Evolutionary conservation across 805 yeast genomes (phyloP).

Genomic region (Metschnikowia lochheadii): DNA sequence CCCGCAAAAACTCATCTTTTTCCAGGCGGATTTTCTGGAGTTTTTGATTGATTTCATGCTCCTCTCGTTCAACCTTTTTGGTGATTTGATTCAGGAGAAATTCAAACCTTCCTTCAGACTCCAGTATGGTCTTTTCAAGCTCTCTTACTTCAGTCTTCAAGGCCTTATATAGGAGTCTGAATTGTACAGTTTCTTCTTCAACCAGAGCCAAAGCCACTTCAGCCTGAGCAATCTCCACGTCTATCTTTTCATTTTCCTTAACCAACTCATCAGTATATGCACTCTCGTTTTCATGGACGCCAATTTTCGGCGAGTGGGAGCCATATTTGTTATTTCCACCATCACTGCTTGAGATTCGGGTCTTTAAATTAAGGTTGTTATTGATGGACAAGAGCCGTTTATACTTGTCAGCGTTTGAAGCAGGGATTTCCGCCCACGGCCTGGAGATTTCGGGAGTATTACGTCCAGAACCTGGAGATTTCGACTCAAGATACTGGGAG

Average conservation of each 20-base stretch:
- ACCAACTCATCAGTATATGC: not conserved
- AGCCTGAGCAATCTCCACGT: slow-evolving; percentile 19
- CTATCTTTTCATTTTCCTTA: slow-evolving; percentile 14
- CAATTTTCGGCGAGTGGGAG: not conserved
- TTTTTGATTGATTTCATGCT: slow-evolving; percentile 25
- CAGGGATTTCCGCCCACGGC: not conserved
- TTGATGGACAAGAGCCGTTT: slow-evolving; percentile 13
- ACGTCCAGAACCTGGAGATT: no score
- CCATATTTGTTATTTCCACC: not conserved
- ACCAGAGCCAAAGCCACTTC: slow-evolving; percentile 1
- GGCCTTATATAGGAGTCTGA: slow-evolving; percentile 10
- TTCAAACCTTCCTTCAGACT: slow-evolving; percentile 19
- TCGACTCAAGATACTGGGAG: no score
- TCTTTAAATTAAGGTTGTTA: slow-evolving; percentile 13
- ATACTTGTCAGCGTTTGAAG: slow-evolving; percentile 6
- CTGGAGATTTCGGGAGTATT: no score
- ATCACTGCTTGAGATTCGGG: not conserved
- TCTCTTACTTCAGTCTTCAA: slow-evolving; percentile 7
- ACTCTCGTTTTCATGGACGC: not conserved
- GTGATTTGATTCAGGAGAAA: slow-evolving; percentile 25
- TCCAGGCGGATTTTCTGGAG: slow-evolving; percentile 10
- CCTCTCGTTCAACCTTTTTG: slow-evolving; percentile 27
- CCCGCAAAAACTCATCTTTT: slow-evolving; percentile 1
- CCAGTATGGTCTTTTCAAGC: slow-evolving; percentile 7
- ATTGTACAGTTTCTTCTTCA: slow-evolving; percentile 9